Percentiles rank a stretch among this genome's conserved stretches.
phyloP scores from a whole-genome alignment of 148 eudicot species.

The Vaccinium darrowii region DNA sequence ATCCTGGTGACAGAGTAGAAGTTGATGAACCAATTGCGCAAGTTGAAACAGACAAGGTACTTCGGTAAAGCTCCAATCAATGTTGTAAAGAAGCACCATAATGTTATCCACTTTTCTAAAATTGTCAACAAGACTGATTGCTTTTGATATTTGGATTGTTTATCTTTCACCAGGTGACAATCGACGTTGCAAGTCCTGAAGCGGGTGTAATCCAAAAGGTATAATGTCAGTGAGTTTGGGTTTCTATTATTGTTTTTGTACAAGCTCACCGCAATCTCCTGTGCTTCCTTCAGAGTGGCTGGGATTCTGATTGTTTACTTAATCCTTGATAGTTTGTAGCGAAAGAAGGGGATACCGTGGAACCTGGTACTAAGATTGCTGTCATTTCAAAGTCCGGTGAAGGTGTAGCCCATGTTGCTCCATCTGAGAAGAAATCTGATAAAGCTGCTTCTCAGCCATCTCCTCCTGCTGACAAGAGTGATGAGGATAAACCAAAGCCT shows the following conservation, averaged over 20 bases:
- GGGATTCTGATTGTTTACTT: conserved; percentile 15
- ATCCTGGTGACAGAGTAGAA: conserved; percentile 85
- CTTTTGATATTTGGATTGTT: conserved; percentile 17
- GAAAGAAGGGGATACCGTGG: conserved; percentile 92
- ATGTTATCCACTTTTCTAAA: neutral
- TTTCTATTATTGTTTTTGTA: neutral
- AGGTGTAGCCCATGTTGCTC: conserved; percentile 67
- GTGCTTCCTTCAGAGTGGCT: conserved; percentile 1
- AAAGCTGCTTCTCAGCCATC: conserved; percentile 47
- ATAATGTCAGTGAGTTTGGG: conserved; percentile 11
- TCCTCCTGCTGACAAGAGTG: conserved; percentile 40
- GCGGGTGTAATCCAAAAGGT: conserved; percentile 81
- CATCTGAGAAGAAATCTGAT: conserved; percentile 57
- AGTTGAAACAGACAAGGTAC: conserved; percentile 90
- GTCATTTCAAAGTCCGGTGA: conserved; percentile 69
- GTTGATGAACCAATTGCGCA: conserved; percentile 93
- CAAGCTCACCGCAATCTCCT: neutral
- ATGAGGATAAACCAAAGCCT: conserved; percentile 37
- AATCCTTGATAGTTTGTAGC: conserved; percentile 55
- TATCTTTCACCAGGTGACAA: conserved; percentile 57
- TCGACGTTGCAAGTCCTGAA: conserved; percentile 91
- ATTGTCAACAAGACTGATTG: neutral
- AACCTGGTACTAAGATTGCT: conserved; percentile 82
- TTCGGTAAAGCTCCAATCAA: neutral
- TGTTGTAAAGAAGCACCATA: neutral